Evolutionary conservation across 495 filamentous ascomycete genomes (phyloP).

Genomic region (Aspergillus cavernicola): DNA sequence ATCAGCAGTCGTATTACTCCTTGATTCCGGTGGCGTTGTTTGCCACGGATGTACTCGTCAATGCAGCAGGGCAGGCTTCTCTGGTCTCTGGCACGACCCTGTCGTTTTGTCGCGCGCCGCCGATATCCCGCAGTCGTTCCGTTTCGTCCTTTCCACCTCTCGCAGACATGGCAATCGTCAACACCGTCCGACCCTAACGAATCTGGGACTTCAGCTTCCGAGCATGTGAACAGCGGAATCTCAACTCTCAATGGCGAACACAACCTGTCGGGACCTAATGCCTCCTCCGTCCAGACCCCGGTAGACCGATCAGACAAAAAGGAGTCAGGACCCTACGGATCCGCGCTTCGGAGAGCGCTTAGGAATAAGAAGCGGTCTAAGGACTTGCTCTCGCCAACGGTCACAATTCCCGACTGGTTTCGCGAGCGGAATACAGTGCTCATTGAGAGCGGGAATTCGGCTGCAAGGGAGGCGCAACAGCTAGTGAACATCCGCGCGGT

Average conservation of each 20-base stretch:
- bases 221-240: slow-evolving; percentile 21
- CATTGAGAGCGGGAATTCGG: slow-evolving; percentile 9
- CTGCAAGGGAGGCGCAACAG: slow-evolving; percentile 14
- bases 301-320: slow-evolving; percentile 22
- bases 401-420: slow-evolving; percentile 40
- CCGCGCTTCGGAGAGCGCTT: slow-evolving; percentile 37
- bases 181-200: slow-evolving; percentile 31
- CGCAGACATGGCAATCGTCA: slow-evolving; percentile 32
- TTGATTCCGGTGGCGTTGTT: slow-evolving; percentile 25
- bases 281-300: slow-evolving; percentile 10
- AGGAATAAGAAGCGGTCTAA: slow-evolving; percentile 29
- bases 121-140: slow-evolving; percentile 32
- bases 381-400: slow-evolving; percentile 15
- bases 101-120: slow-evolving; percentile 43
- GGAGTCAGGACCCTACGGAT: slow-evolving; percentile 34
- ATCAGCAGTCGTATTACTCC: slow-evolving; percentile 18
- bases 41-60: slow-evolving; percentile 42
- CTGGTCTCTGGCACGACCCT: slow-evolving; percentile 35
- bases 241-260: slow-evolving; percentile 22
- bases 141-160: slow-evolving; percentile 38
- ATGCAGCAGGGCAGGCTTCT: slow-evolving; percentile 36
- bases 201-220: slow-evolving; percentile 18
- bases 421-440: slow-evolving; percentile 33
- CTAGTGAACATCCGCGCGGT: slow-evolving; percentile 27
- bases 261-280: slow-evolving; percentile 10